A percentile compares a stretch with the other conserved stretches of the same genome.
Evolutionary conservation across 2,329 filamentous ascomycete species (phyloP).

Genomic region (Fusarium sp.): DNA sequence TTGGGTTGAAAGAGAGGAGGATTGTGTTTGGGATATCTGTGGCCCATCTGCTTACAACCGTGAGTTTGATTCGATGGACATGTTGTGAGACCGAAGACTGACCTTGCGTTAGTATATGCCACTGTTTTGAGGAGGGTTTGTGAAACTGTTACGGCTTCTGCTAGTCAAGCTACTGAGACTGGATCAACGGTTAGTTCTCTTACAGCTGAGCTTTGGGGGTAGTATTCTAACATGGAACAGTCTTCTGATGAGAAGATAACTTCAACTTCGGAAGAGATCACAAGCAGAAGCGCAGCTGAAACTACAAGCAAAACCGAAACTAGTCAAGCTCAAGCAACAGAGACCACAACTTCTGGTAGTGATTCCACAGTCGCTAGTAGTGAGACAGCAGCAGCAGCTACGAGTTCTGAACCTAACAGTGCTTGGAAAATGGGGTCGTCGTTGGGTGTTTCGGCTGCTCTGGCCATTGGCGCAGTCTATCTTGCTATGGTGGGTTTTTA

Average conservation of each 20-base stretch:
- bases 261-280: neutral
- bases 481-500: neutral
- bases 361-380: rapidly evolving
- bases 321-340: neutral
- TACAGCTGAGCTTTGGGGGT: rapidly evolving
- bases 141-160: neutral
- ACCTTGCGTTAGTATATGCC: neutral
- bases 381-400: neutral
- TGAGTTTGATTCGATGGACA: neutral
- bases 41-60: conserved; percentile 17
- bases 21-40: conserved; percentile 7
- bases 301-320: neutral
- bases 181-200: neutral
- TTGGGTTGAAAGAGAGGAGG: conserved; percentile 15
- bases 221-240: neutral
- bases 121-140: neutral
- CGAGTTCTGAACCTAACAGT: neutral
- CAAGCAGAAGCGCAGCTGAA: neutral
- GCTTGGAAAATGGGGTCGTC: too few species aligned
- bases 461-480: neutral
- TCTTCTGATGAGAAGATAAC: neutral
- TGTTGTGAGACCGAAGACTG: rapidly evolving
- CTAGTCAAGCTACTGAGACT: neutral
- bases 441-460: neutral
- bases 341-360: neutral